Conservation (phyloP, 2,329 filamentous ascomycete genomes). For the Aureobasidium sp. region DNA sequence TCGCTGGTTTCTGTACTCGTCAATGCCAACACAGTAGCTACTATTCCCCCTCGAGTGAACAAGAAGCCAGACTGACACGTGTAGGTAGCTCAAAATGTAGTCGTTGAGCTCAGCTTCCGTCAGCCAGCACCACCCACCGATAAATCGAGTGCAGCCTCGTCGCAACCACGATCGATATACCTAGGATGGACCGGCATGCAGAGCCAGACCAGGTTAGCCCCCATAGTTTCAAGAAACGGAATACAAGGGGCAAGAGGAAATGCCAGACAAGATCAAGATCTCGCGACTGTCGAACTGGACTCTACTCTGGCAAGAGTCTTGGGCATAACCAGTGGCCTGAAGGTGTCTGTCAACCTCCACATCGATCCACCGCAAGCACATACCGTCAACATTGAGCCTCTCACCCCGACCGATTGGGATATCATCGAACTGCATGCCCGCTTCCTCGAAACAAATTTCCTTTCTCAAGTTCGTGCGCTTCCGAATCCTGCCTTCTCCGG, state of each 20-base stretch:
- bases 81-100: conserved; percentile 93
- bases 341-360: conserved; percentile 76
- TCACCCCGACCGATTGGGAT: conserved; percentile 68
- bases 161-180: conserved; percentile 73
- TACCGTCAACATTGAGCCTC: conserved; percentile 95
- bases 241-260: conserved; percentile 50
- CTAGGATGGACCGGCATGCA: conserved; percentile 99
- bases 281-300: conserved; percentile 86
- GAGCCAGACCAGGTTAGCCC: conserved; percentile 83
- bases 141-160: conserved; percentile 42
- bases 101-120: conserved; percentile 89
- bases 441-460: conserved; percentile 93
- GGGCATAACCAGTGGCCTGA: conserved; percentile 83
- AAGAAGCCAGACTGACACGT: conserved; percentile 28
- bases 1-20: conserved; percentile 86
- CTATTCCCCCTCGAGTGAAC: background rate
- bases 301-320: conserved; percentile 82
- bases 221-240: conserved; percentile 79
- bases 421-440: conserved; percentile 97
- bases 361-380: conserved; percentile 91
- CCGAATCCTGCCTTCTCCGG: conserved; percentile 78
- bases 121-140: conserved; percentile 55
- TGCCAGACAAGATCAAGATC: conserved; percentile 77
- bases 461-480: conserved; percentile 92
- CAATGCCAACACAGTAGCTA: conserved; percentile 85